These are phyloP conservation scores for Xylariaceae sp. DNA, from an alignment of 2,329 filamentous ascomycete genomes.

Conservation along the genomic window DNA sequence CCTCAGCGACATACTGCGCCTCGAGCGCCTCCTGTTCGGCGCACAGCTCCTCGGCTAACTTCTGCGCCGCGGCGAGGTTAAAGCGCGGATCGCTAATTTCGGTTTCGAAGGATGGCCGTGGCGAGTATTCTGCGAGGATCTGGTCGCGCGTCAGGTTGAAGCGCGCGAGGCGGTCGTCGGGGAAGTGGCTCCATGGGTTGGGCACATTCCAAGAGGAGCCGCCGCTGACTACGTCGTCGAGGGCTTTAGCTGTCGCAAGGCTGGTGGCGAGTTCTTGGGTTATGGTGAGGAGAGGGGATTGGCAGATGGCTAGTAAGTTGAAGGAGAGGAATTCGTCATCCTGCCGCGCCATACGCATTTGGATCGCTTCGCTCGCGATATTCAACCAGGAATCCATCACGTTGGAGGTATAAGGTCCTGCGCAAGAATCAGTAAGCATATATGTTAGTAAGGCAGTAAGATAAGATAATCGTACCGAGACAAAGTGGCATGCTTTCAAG, in stretches of 20 bases:
- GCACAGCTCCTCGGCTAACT: conserved; percentile 49
- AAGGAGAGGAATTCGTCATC: conserved; percentile 73
- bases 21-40: conserved; percentile 51
- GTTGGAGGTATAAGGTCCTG: conserved; percentile 43
- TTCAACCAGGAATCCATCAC: conserved; percentile 68
- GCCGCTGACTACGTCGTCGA: conserved; percentile 49
- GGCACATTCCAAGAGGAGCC: conserved; percentile 50
- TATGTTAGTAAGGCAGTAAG: neutral
- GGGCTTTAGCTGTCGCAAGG: conserved; percentile 47
- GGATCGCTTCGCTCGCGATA: conserved; percentile 68
- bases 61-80: conserved; percentile 39
- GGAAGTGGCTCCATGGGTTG: conserved; percentile 27
- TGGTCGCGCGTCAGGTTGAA: conserved; percentile 24
- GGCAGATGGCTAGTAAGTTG: conserved; percentile 77
- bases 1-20: conserved; percentile 57
- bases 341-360: conserved; percentile 70
- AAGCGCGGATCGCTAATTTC: conserved; percentile 14
- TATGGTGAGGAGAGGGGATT: conserved; percentile 64
- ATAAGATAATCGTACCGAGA: conserved; percentile 55
- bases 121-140: conserved; percentile 13
- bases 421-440: conserved; percentile 13
- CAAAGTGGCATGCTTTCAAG: conserved; percentile 73
- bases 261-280: conserved; percentile 54
- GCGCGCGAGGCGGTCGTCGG: conserved; percentile 26
- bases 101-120: neutral